Conservation (phyloP, 257 asterid species). For the Cinchona pubescens region DNA sequence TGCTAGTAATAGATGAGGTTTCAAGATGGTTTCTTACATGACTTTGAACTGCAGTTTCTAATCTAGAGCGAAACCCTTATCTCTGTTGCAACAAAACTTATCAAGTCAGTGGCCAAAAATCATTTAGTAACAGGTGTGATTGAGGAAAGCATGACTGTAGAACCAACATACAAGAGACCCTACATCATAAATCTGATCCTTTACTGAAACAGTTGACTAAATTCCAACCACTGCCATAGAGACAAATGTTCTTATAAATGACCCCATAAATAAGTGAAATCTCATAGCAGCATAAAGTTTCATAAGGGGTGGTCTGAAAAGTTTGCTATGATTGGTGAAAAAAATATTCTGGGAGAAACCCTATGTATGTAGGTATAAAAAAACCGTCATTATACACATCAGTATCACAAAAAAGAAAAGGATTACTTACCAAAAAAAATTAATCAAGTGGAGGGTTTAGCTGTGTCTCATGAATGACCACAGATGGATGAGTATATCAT, state of each 20-base stretch:
- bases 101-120: conserved; percentile 15
- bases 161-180: not conserved
- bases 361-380: not conserved
- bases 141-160: not conserved
- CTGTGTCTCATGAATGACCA: not conserved
- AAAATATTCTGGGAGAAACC: too few relatives aligned
- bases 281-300: not conserved
- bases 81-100: conserved; percentile 50
- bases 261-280: not conserved
- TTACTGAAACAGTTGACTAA: not conserved
- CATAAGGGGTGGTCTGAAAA: not conserved
- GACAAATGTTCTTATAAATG: not conserved
- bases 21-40: conserved; percentile 71
- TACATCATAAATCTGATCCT: not conserved
- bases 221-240: not conserved
- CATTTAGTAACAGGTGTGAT: not conserved
- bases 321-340: not conserved
- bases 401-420: not conserved
- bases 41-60: conserved; percentile 68
- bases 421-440: not conserved
- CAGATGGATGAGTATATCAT: not conserved
- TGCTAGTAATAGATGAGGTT: conserved; percentile 36
- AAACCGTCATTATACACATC: not conserved
- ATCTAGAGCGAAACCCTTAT: conserved; percentile 82
- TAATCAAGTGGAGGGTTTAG: not conserved